A percentile compares a stretch with the other conserved stretches of the same genome.
phyloP scores from a whole-genome alignment of 2,329 filamentous ascomycete genomes.

The Colletotrichum sp. region DNA sequence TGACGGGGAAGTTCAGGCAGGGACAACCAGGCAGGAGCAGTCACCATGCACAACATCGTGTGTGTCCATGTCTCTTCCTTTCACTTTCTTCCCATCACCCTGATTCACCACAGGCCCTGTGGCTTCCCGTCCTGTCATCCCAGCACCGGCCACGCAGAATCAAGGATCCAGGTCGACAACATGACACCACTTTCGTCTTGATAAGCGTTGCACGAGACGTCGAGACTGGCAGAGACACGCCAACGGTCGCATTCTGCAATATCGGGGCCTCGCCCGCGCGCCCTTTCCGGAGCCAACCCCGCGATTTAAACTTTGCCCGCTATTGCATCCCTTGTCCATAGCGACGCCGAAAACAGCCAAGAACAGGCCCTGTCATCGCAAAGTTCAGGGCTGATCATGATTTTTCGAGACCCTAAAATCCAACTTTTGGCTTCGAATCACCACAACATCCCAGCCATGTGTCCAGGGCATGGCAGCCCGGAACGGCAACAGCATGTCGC shows the following conservation, averaged over 20 bases:
- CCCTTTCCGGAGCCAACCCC: neutral
- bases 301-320: slow-evolving; percentile 6
- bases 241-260: neutral
- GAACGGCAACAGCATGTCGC: neutral
- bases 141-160: neutral
- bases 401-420: neutral
- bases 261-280: neutral
- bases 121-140: slow-evolving; percentile 7
- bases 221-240: neutral
- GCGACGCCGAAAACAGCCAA: neutral
- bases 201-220: neutral
- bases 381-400: neutral
- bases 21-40: neutral
- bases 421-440: neutral
- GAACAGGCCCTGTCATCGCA: neutral
- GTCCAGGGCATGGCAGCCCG: neutral
- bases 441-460: neutral
- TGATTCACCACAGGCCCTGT: neutral
- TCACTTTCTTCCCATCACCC: neutral
- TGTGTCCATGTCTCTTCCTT: neutral
- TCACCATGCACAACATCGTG: neutral
- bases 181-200: neutral
- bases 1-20: neutral
- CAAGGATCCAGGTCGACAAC: neutral
- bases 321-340: neutral